A percentile compares a stretch with the other conserved stretches of the same genome.
These are phyloP conservation scores for Neurospora sp. DNA, from an alignment of 495 filamentous ascomycete species.

Conservation along the genomic window DNA sequence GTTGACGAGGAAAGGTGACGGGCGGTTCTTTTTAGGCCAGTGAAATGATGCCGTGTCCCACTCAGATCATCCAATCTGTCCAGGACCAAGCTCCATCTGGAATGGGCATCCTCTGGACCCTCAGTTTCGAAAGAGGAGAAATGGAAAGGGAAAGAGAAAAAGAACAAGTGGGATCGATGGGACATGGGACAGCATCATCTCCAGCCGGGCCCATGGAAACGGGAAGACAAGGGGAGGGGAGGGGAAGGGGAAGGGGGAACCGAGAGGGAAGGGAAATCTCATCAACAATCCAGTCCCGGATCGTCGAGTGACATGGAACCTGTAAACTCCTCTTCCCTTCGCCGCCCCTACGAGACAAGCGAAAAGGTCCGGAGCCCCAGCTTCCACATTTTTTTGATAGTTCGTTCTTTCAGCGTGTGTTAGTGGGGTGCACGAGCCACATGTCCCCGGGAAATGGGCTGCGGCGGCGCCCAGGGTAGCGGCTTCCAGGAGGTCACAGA, in stretches of 20 bases:
- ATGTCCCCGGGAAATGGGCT: conserved; percentile 12
- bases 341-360: background rate
- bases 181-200: background rate
- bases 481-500: background rate
- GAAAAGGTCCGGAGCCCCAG: background rate
- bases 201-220: background rate
- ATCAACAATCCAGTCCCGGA: background rate
- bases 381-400: background rate
- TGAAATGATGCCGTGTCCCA: background rate
- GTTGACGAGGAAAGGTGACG: background rate
- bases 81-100: background rate
- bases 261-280: background rate
- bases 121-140: background rate
- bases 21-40: background rate
- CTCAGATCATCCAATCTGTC: background rate
- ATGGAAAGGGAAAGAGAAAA: background rate
- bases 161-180: background rate
- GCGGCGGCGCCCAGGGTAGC: background rate
- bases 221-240: background rate
- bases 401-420: background rate
- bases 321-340: background rate
- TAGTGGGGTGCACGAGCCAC: conserved; percentile 16
- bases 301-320: background rate
- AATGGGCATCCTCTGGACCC: background rate
- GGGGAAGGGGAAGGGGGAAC: background rate